A percentile compares a stretch with the other conserved stretches of the same genome.
Conservation (phyloP, 2,329 filamentous ascomycete species). For the Phialophora chinensis region DNA sequence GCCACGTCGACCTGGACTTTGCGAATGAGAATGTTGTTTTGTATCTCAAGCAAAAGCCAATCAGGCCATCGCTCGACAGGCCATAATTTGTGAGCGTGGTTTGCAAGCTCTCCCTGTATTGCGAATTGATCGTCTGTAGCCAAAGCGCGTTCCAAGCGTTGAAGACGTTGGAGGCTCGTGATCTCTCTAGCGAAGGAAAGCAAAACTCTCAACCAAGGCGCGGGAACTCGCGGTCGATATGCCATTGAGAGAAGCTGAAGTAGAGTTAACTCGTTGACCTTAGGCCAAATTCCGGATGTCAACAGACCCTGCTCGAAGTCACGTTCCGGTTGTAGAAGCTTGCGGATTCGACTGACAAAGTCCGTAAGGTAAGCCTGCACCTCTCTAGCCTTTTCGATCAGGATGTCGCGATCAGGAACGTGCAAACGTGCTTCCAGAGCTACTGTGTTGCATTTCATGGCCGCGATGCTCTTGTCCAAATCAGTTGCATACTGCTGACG, state of each 20-base stretch:
- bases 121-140: conserved; percentile 32
- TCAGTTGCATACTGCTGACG: conserved; percentile 10
- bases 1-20: conserved; percentile 65
- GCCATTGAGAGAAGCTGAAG: conserved; percentile 39
- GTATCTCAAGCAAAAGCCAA: conserved; percentile 68
- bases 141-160: conserved; percentile 39
- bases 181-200: conserved; percentile 42
- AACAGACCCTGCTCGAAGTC: conserved; percentile 13
- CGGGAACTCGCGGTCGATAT: conserved; percentile 23
- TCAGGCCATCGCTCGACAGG: conserved; percentile 60
- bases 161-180: conserved; percentile 42
- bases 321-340: conserved; percentile 11
- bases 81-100: conserved; percentile 64
- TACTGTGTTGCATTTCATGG: not conserved
- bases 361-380: conserved; percentile 14
- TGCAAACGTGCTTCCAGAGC: not conserved
- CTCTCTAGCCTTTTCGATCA: conserved; percentile 11
- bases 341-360: conserved; percentile 7
- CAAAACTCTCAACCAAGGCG: conserved; percentile 37
- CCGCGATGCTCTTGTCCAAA: conserved; percentile 17
- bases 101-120: conserved; percentile 48
- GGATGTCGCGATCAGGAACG: not conserved
- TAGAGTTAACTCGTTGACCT: conserved; percentile 37
- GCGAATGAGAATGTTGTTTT: conserved; percentile 67
- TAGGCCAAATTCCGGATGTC: conserved; percentile 32